Evolutionary conservation across 2,329 filamentous ascomycete species (phyloP).

Genomic region (Nigrospora sphaerica): DNA sequence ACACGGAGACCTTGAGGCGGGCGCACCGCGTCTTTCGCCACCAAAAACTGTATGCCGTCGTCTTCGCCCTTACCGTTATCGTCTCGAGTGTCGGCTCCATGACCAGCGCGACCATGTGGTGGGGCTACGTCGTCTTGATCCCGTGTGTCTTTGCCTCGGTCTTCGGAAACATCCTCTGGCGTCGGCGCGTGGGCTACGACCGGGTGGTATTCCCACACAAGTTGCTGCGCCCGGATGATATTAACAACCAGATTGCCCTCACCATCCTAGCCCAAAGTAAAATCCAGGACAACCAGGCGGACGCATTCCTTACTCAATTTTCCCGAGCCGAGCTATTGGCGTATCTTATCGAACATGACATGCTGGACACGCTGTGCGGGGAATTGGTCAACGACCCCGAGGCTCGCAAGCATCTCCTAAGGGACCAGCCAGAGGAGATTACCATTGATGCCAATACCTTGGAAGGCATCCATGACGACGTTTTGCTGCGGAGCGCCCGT

Average conservation of each 20-base stretch:
- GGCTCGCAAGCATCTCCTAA: neutral
- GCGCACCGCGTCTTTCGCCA: slow-evolving; percentile 27
- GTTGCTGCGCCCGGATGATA: neutral
- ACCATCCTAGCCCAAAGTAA: neutral
- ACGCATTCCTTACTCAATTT: neutral
- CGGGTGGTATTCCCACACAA: slow-evolving; percentile 19
- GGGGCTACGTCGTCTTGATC: slow-evolving; percentile 42
- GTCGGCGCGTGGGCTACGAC: slow-evolving; percentile 37
- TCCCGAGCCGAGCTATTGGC: neutral
- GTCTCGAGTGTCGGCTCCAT: slow-evolving; percentile 41
- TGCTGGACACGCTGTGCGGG: neutral
- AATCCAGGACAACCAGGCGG: neutral
- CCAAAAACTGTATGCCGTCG: slow-evolving; percentile 34
- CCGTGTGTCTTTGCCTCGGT: slow-evolving; percentile 40
- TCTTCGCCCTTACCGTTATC: slow-evolving; percentile 37
- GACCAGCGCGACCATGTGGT: slow-evolving; percentile 42
- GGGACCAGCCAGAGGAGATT: neutral
- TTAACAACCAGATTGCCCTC: neutral
- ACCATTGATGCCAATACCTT: neutral
- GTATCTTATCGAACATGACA: neutral
- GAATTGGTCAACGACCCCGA: neutral
- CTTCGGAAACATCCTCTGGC: slow-evolving; percentile 41
- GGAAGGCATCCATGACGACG: neutral
- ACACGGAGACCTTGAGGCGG: slow-evolving; percentile 15
- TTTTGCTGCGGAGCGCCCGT: neutral